Base-by-base conservation (phyloP, 129 eudicot species). In the Artemisia tridentata region DNA sequence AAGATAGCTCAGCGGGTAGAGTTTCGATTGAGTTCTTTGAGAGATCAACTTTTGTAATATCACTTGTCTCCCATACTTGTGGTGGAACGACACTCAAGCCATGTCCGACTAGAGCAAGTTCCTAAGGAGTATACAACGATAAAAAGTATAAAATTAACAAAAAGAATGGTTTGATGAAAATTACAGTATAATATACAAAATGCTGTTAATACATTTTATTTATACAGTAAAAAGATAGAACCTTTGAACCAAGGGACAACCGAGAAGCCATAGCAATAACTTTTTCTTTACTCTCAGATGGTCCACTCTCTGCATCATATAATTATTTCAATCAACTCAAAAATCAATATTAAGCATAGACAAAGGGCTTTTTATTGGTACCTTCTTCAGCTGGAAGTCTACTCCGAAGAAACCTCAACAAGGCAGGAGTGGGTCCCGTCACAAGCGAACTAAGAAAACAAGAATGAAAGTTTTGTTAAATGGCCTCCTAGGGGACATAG, bases 341-440 rank as follows among this genome's bases (percentile, higher is more conserved):
- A 68, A 4, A 16, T 34, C 54, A 25, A 76, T 16, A 67, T 9
- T 17, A 19, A 68, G 51, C 41, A 63, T 54, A 6, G 11, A 11
- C 11, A 18, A 65, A 13, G 47, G 4, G 43, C 11, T 12, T 8
- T 65, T 34, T 20, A 46, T 60, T 58, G n/a, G 71, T 80, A 93
- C 99, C 99, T 90, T 93, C 96, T 76, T 91, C 87, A 54, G 88
- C 69, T 54, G 97, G 99, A 71, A 93, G 99, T 77, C 96, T 90
- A 84, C 99, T 87, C 58, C 91, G 87, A 53, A 93, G 92, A 79
- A 85, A 86, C 82, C 68, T 90, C 79, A 93, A 79, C 79, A 93
- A 79, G 57, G 99, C 92, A 72, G 99, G 85, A 76, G 99, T 90
- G 73, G 99, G 97, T 72, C 99, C 99, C 75, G 85, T 50, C 64